These are phyloP conservation scores for Sporothrix globosa DNA, from an alignment of 2,329 filamentous ascomycete genomes.

Conservation along the genomic window DNA sequence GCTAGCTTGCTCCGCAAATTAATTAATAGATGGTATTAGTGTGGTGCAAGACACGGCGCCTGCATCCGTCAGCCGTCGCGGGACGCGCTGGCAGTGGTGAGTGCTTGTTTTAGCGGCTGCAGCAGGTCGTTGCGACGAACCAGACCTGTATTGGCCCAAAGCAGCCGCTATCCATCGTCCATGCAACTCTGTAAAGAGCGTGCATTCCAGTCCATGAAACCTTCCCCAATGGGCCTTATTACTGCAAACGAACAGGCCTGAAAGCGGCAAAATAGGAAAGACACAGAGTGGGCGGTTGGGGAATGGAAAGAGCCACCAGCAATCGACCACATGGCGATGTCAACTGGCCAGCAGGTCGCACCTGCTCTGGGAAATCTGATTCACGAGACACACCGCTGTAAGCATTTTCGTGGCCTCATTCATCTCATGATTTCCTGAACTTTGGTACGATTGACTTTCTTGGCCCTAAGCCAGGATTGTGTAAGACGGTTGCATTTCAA, in stretches of 20 bases:
- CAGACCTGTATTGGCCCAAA: not conserved
- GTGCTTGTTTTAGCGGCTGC: conserved; percentile 9
- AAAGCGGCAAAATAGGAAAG: not conserved
- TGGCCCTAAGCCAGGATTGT: too few relatives aligned
- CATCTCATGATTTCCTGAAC: too few relatives aligned
- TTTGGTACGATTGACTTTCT: too few relatives aligned
- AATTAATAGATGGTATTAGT: conserved; percentile 22
- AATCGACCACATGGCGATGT: conserved; percentile 35
- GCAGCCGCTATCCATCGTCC: not conserved
- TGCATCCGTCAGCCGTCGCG: conserved; percentile 5
- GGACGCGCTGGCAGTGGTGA: not conserved
- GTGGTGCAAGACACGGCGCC: conserved; percentile 17
- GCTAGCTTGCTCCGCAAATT: conserved; percentile 17
- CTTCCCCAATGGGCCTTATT: not conserved
- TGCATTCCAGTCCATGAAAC: not conserved
- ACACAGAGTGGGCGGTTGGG: not conserved
- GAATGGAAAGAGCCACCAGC: conserved; percentile 14
- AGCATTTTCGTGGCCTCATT: too few relatives aligned
- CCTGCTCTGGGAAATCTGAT: conserved; percentile 15
- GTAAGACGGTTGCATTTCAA: too few relatives aligned
- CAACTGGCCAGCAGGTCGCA: conserved; percentile 27
- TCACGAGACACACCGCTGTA: conserved; percentile 18
- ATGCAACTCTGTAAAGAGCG: conserved; percentile 11
- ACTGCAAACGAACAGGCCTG: conserved; percentile 10
- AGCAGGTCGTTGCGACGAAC: not conserved